Evolutionary conservation across 2,329 filamentous ascomycete species (phyloP).

Genomic region (Alternaria arbusti): DNA sequence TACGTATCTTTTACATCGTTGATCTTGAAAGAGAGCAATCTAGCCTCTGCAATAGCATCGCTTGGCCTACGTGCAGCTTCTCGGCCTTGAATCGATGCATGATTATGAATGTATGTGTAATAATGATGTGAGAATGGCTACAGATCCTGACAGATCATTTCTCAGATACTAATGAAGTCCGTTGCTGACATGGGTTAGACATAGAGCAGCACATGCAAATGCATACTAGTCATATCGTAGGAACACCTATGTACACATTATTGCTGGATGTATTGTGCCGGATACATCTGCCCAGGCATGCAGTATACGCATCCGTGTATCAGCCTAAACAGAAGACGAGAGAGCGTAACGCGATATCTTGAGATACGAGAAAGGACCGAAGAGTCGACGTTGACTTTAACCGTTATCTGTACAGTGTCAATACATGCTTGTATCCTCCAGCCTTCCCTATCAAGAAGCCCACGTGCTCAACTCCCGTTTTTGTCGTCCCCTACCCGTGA

Average conservation of each 20-base stretch:
- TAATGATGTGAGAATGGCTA: background rate
- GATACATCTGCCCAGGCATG: background rate
- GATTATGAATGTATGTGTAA: background rate
- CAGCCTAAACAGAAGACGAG: background rate
- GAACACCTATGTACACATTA: background rate
- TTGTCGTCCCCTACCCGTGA: no score
- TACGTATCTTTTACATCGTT: background rate
- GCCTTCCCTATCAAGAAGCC: background rate
- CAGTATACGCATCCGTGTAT: background rate
- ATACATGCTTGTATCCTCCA: background rate
- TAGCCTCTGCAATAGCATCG: background rate
- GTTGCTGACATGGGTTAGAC: background rate
- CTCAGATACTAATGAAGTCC: background rate
- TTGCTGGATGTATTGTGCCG: background rate
- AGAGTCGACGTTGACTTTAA: background rate
- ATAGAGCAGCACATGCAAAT: background rate
- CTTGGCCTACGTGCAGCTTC: background rate
- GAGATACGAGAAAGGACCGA: background rate
- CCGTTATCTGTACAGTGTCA: background rate
- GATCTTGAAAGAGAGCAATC: background rate
- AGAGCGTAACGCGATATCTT: background rate
- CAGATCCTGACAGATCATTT: background rate
- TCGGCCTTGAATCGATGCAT: background rate
- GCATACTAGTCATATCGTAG: background rate
- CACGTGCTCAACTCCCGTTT: no score